Base-by-base conservation (phyloP, 192 early-diverging fungal species). In the Coemansia sp. region DNA sequence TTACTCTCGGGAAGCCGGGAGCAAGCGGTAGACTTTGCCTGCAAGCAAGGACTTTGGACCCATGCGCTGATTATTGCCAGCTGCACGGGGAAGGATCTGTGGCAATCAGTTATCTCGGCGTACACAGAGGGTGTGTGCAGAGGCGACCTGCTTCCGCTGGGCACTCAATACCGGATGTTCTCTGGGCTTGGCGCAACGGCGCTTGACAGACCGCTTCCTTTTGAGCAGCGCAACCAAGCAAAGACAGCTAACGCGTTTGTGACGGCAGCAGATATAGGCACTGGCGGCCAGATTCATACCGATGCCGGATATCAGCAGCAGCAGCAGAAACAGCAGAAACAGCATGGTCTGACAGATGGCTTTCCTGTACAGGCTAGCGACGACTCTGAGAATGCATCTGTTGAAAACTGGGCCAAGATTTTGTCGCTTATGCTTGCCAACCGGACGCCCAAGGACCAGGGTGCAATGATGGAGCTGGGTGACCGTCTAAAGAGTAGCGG, bases 1-100 rank as follows among this genome's bases (percentile, higher is more conserved):
- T 46, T 80, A 40, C 59, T 78, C 29, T 38, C 30, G 24, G 79
- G 78, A 1, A 60, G 69, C 50, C 67, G 78, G 20, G 46, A 35
- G 33, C 64, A 55, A 2, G 80, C 80, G 0, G 60, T 78, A 19
- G 54, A 66, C 15, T 17, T 68, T 15, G 80, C 84, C 1, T 62
- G 80, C 28, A 42, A 74, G 37, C 50, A 44, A 30, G 61, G 63
- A 5, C 45, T 94, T 32, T 99, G 96, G 96, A 67, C 86, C 1
- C 90, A 96, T 67, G 96, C 93, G 5, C 78, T 97, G 17, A 81
- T 95, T 8, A 85, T 99, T 62, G 84, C 87, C 26, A 94, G 88
- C 55, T 86, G 89, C 51, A 85, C 93, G 4, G 86, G 88, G 53
- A 86, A 89, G 55, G 85, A 88, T 22, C 67, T 81, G 1, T 97